Conservation (phyloP, 2,329 filamentous ascomycete species). For the Pestalotiopsis sp. region DNA sequence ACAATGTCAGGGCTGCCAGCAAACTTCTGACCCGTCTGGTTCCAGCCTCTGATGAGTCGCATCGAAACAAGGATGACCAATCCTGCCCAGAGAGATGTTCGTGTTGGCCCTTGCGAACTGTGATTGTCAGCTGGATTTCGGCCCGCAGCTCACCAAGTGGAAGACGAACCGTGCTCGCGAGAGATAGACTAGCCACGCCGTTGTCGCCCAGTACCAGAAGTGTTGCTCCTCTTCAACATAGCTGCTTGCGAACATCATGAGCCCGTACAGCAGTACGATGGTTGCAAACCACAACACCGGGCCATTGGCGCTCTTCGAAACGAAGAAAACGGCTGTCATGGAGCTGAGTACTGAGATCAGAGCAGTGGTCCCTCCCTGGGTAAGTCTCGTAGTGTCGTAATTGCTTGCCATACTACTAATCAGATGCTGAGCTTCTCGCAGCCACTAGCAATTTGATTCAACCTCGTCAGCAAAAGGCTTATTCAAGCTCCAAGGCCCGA, state of each 20-base stretch:
- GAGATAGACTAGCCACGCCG: slow-evolving; percentile 65
- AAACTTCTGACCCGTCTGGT: slow-evolving; percentile 96
- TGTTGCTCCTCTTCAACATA: slow-evolving; percentile 98
- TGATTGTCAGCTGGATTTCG: not conserved
- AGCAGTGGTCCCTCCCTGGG: slow-evolving; percentile 42
- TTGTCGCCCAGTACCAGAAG: slow-evolving; percentile 93
- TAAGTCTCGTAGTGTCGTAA: slow-evolving; percentile 72
- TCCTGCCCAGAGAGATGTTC: slow-evolving; percentile 25
- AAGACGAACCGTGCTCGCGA: slow-evolving; percentile 41
- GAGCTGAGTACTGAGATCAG: slow-evolving; percentile 39
- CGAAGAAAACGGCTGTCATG: slow-evolving; percentile 34
- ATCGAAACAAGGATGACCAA: slow-evolving; percentile 59
- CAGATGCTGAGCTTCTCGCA: slow-evolving; percentile 69
- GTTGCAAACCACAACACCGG: slow-evolving; percentile 44
- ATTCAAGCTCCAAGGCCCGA: not conserved
- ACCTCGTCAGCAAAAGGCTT: not conserved
- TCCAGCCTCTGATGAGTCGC: slow-evolving; percentile 78
- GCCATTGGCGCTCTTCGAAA: slow-evolving; percentile 22
- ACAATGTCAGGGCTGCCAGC: slow-evolving; percentile 88
- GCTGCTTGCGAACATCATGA: slow-evolving; percentile 97
- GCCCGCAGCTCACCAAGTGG: not conserved
- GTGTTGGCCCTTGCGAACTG: not conserved
- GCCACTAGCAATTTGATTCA: slow-evolving; percentile 51
- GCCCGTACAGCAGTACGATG: slow-evolving; percentile 64
- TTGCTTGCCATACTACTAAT: slow-evolving; percentile 93